Evolutionary conservation across 1,284 basidiomycete species (phyloP).

Genomic region (Cutaneotrichosporon mucoides): DNA sequence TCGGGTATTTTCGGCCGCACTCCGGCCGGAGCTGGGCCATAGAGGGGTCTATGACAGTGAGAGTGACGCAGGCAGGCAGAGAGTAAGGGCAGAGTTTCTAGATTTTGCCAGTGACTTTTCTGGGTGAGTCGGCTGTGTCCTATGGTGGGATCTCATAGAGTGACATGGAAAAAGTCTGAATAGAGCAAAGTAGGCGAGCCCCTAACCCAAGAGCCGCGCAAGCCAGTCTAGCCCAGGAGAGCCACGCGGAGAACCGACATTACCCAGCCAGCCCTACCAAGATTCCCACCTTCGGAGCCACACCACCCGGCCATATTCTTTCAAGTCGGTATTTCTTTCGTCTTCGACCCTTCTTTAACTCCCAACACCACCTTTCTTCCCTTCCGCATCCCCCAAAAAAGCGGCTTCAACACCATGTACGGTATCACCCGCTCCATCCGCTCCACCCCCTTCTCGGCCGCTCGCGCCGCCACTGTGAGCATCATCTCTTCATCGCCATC

Average conservation of each 20-base stretch:
- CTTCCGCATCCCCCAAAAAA: constrained; percentile 10
- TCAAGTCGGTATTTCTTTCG: not conserved
- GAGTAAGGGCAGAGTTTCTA: no score
- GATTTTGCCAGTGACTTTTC: no score
- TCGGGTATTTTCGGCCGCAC: not conserved
- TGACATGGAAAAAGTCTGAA: no score
- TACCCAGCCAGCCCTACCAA: no score
- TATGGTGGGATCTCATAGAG: no score
- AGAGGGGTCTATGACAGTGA: not conserved
- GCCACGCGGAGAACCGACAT: no score
- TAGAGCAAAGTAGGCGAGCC: no score
- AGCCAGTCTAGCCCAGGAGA: no score
- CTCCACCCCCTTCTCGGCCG: constrained; percentile 19
- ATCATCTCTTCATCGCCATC: not conserved
- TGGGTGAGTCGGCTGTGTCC: no score
- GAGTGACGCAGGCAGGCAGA: not conserved
- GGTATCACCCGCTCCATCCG: constrained; percentile 38
- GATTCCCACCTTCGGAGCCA: no score
- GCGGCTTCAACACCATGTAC: constrained; percentile 30
- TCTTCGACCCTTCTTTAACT: not conserved
- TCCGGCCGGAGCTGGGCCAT: not conserved
- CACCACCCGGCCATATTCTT: not conserved
- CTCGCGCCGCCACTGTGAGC: constrained; percentile 28
- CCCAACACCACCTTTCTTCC: not conserved
- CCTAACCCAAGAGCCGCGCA: no score